Base-by-base conservation (phyloP, 2,329 filamentous ascomycete species). In the Neodidymelliopsis sp. region DNA sequence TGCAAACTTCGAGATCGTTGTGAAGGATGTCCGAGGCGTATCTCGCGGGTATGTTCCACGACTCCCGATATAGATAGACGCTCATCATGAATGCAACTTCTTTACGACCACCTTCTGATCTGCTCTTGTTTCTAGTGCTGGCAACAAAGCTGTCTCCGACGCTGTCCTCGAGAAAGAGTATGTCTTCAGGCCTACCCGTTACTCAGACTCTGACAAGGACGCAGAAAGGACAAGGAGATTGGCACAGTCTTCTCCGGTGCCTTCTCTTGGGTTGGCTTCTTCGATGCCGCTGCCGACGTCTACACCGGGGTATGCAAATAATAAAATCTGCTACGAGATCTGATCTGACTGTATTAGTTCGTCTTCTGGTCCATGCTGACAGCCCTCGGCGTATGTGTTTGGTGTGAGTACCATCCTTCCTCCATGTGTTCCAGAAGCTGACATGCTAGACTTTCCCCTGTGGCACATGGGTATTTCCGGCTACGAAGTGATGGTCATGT, bases 381-480 rank as follows among this genome's bases (percentile, higher is more conserved):
- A 49, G 91, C 91, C 53, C 80, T 99, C 41, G 92, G 91, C 19
- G 80, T 99, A 33, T 81, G 90, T 30, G 88, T 99, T 33, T 99
- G 94, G 94, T 99, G 88, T 91, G 84, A 82, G 88, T 83, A 12
- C 11, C 8, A 10, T 8, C 13, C 6, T 16, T 11, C 16, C 12
- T 28, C 6, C 19, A 12, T 4, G n/a, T 15, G 9, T 13, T 23
- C 9, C 44, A 22, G 1, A 4, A 24, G 24, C 65, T 69, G 37
- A 71, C 48, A 12, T 25, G 2, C 16, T 55, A 91, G 88, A 95
- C 74, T 99, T 99, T 71, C 94, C 94, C 11, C 83, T 99, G 9
- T 99, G 94, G 94, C 86, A 97, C 72, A 99, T 99, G 94, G 94
- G 94, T 20, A 95, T 99, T 53, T 97, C 93, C 4, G 94, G 94